phyloP scores from a whole-genome alignment of 345 rosid species.

The Syzygium grande region DNA sequence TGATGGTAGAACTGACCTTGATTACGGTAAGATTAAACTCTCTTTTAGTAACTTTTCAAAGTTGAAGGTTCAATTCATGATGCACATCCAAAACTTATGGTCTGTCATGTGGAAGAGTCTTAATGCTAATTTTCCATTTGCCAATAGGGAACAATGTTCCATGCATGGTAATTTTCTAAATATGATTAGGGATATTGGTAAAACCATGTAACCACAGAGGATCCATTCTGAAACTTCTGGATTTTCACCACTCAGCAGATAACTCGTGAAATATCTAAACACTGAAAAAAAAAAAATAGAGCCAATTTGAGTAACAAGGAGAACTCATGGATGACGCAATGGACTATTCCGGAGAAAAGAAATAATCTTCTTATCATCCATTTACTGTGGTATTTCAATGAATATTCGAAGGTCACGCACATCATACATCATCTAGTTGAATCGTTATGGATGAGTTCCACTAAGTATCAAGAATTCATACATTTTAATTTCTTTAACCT shows the following conservation, averaged over 20 bases:
- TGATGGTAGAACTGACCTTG: background rate
- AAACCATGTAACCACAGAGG: background rate
- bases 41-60: background rate
- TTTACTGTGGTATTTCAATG: background rate
- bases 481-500: background rate
- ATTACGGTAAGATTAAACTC: background rate
- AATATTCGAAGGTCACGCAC: background rate
- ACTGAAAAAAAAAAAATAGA: fast-evolving
- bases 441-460: background rate
- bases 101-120: background rate
- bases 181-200: background rate
- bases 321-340: background rate
- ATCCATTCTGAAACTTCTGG: background rate
- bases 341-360: background rate
- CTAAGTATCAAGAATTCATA: background rate
- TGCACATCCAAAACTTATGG: background rate
- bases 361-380: background rate
- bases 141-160: too few species aligned
- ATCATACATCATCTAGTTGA: background rate
- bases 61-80: background rate
- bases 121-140: background rate
- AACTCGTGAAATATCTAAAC: background rate
- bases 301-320: background rate
- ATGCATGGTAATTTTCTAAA: too few species aligned
- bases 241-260: background rate